Base-by-base conservation (phyloP, 2,329 filamentous ascomycete species). In the Xylariomycetidae sp. region DNA sequence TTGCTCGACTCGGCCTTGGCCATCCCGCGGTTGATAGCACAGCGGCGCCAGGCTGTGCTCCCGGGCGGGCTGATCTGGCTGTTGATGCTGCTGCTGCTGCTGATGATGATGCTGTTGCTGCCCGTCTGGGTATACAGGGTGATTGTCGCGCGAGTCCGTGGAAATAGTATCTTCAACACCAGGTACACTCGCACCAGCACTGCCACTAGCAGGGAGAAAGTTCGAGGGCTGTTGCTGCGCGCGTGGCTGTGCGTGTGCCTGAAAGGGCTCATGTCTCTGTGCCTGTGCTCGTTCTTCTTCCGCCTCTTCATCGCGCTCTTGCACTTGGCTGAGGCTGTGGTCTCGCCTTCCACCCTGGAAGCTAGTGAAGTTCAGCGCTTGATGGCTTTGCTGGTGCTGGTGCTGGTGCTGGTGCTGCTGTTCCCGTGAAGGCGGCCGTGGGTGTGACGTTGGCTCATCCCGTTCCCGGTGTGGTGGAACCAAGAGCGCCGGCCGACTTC, bases 371-470 rank as follows among this genome's bases (percentile, higher is more conserved):
- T n/a, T n/a, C 25, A 16, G 16, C n/a, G 16, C 10, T 19, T 18
- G n/a, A 19, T 37, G 31, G n/a, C 9, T 12, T 12, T 34, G 31
- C 2, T 32, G 14, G 10, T 25, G 16, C 19, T 39, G 28, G 13
- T 25, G 32, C 16, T 24, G 15, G 12, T 31, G 20, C 15, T 29
- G 14, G 13, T 13, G 18, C 24, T 16, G 18, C 22, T 22, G 24
- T 37, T 27, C 17, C 27, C 29, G 35, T 36, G 35, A 41, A 34
- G 38, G 38, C 25, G 29, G n/a, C n/a, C n/a, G n/a, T n/a, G n/a
- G n/a, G n/a, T n/a, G n/a, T n/a, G n/a, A n/a, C n/a, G n/a, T n/a
- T 7, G 24, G 24, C n/a, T n/a, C n/a, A n/a, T n/a, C n/a, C n/a
- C n/a, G n/a, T n/a, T n/a, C n/a, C 24, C 24, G 24, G 15, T 12